Evolutionary conservation across 163 green algal species (phyloP).

Genomic region (Scenedesmus sp.): DNA sequence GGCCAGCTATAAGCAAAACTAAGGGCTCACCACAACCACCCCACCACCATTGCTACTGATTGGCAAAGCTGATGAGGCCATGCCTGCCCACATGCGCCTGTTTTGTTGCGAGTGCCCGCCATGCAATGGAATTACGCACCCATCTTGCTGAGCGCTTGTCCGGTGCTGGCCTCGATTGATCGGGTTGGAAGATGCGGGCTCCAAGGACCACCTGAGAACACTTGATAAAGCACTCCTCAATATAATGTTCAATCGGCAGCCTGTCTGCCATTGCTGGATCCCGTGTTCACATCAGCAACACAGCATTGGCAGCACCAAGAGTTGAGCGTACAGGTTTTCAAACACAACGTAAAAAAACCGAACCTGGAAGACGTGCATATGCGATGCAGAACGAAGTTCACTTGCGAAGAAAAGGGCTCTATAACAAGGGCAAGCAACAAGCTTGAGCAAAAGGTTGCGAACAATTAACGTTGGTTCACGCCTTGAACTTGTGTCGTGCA

Average conservation of each 20-base stretch:
- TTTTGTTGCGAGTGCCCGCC: not conserved
- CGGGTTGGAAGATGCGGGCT: constrained; percentile 48
- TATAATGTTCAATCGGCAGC: constrained; percentile 62
- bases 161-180: constrained; percentile 4
- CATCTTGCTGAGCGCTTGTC: constrained; percentile 60
- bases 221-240: constrained; percentile 59
- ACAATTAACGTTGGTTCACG: no score
- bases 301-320: constrained; percentile 13
- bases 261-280: constrained; percentile 51
- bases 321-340: not conserved
- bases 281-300: not conserved
- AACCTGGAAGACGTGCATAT: no score
- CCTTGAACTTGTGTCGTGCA: no score
- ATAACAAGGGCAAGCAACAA: not conserved
- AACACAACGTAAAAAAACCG: not conserved
- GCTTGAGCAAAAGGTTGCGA: not conserved
- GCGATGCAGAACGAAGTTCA: not conserved
- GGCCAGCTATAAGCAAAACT: no score
- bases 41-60: not conserved
- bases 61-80: not conserved
- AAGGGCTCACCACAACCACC: not conserved
- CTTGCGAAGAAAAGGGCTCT: not conserved
- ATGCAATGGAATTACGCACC: constrained; percentile 31
- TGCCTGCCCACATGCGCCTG: not conserved
- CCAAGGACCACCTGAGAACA: constrained; percentile 58